These are phyloP conservation scores for Venturia nashicola DNA, from an alignment of 2,329 filamentous ascomycete species.

Conservation along the genomic window DNA sequence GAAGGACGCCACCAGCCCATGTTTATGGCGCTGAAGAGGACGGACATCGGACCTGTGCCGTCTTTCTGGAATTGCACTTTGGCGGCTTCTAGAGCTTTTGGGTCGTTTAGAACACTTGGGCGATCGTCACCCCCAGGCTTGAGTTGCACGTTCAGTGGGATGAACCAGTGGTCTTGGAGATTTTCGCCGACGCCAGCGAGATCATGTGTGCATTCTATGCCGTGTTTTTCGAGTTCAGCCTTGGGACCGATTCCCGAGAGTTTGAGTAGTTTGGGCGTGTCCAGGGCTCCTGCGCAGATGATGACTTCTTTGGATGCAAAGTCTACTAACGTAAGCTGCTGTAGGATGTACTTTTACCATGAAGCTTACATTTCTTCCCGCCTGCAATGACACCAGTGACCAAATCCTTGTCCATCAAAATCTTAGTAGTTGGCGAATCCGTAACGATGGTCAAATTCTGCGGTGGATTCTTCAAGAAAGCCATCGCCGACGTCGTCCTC, in stretches of 20 bases:
- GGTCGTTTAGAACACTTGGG: background rate
- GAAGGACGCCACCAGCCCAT: constrained; percentile 36
- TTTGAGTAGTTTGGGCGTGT: constrained; percentile 37
- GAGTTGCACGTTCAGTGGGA: constrained; percentile 39
- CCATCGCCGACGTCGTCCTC: constrained; percentile 36
- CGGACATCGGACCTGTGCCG: constrained; percentile 6
- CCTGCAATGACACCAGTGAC: constrained; percentile 33
- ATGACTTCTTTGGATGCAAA: constrained; percentile 25
- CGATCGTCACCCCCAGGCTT: constrained; percentile 13
- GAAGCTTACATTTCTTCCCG: constrained; percentile 17
- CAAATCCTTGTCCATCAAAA: constrained; percentile 35
- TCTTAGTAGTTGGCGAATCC: constrained; percentile 33
- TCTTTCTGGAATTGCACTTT: constrained; percentile 6
- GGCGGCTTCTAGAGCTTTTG: background rate
- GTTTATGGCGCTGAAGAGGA: constrained; percentile 15
- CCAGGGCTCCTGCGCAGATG: constrained; percentile 25
- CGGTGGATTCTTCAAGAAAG: constrained; percentile 33
- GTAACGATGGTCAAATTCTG: constrained; percentile 43
- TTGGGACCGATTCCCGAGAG: constrained; percentile 46
- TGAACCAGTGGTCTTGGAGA: constrained; percentile 30
- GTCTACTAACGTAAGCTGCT: constrained; percentile 15
- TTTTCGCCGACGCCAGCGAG: constrained; percentile 30
- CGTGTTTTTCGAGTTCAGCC: constrained; percentile 27
- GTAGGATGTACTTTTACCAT: background rate
- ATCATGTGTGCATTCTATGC: constrained; percentile 29